phyloP scores from a whole-genome alignment of 768 basidiomycete genomes.

The Suillus spraguei region DNA sequence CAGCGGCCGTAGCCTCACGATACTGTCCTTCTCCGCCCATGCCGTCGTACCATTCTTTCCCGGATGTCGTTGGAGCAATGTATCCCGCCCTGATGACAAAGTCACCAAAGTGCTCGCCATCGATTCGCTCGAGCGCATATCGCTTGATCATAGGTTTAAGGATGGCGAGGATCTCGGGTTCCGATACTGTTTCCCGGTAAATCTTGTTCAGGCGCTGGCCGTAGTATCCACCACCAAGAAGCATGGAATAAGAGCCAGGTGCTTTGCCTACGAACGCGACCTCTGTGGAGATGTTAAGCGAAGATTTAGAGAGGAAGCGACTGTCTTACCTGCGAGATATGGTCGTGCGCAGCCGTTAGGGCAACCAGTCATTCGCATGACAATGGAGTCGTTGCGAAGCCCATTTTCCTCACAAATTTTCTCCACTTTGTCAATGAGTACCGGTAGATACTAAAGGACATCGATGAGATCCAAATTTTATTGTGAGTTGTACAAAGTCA shows the following conservation, averaged over 20 bases:
- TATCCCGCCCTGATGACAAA: conserved; percentile 92
- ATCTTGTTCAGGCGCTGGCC: conserved; percentile 97
- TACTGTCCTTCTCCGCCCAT: conserved; percentile 78
- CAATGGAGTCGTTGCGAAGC: conserved; percentile 89
- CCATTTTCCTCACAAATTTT: conserved; percentile 93
- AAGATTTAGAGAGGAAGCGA: conserved; percentile 4
- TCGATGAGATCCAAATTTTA: conserved; percentile 26
- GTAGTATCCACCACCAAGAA: conserved; percentile 93
- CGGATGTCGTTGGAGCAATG: conserved; percentile 82
- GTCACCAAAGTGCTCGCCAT: conserved; percentile 94
- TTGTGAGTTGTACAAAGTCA: neutral
- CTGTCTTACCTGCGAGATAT: conserved; percentile 75
- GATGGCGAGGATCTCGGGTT: conserved; percentile 90
- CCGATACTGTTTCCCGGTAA: conserved; percentile 87
- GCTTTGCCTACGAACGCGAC: conserved; percentile 97
- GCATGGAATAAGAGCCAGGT: conserved; percentile 89
- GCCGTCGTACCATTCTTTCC: conserved; percentile 84
- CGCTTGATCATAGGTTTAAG: conserved; percentile 92
- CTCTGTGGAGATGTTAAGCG: conserved; percentile 48
- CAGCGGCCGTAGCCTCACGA: conserved; percentile 30
- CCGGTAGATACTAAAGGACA: conserved; percentile 77
- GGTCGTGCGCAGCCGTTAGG: conserved; percentile 94
- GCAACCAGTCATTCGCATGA: conserved; percentile 99
- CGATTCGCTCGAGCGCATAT: conserved; percentile 83
- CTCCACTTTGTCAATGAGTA: conserved; percentile 94